Percentiles rank a stretch among this genome's conserved stretches.
phyloP scores from a whole-genome alignment of 1,139 yeast genomes.

The Candida gigantensis region DNA sequence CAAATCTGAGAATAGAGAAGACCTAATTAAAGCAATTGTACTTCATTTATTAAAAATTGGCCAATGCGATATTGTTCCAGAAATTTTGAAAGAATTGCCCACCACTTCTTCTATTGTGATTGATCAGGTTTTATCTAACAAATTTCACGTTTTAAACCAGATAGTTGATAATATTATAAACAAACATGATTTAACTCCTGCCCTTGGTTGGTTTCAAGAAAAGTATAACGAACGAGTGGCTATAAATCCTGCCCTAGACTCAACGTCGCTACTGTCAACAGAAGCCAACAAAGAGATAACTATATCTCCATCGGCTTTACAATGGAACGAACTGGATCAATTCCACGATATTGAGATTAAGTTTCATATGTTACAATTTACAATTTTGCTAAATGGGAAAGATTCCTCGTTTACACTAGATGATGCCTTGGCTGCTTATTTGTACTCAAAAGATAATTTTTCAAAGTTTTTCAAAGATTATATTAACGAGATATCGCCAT shows the following conservation, averaged over 20 bases:
- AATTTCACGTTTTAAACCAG: slow-evolving; percentile 33
- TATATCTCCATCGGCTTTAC: neutral
- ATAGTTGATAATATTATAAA: slow-evolving; percentile 39
- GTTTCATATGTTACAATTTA: slow-evolving; percentile 62
- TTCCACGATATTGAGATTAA: slow-evolving; percentile 51
- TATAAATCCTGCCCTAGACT: neutral
- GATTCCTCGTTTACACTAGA: slow-evolving; percentile 20
- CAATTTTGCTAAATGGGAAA: slow-evolving; percentile 38
- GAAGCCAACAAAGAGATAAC: neutral
- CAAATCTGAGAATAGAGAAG: slow-evolving; percentile 32
- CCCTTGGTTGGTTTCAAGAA: slow-evolving; percentile 38
- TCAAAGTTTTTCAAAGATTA: slow-evolving; percentile 42
- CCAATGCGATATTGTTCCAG: slow-evolving; percentile 39
- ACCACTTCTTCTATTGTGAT: slow-evolving; percentile 18
- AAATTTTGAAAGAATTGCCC: slow-evolving; percentile 28
- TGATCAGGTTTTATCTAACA: slow-evolving; percentile 25
- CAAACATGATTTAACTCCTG: slow-evolving; percentile 35
- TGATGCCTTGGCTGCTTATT: slow-evolving; percentile 46
- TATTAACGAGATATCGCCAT: slow-evolving; percentile 50
- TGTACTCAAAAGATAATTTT: slow-evolving; percentile 57
- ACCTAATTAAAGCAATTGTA: slow-evolving; percentile 42
- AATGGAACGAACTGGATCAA: slow-evolving; percentile 1
- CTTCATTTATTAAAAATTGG: slow-evolving; percentile 46
- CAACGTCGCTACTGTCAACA: neutral
- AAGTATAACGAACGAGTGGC: slow-evolving; percentile 21